A percentile compares a stretch with the other conserved stretches of the same genome.
phyloP scores from a whole-genome alignment of 2,329 filamentous ascomycete genomes.

The Penicillium concentricum region DNA sequence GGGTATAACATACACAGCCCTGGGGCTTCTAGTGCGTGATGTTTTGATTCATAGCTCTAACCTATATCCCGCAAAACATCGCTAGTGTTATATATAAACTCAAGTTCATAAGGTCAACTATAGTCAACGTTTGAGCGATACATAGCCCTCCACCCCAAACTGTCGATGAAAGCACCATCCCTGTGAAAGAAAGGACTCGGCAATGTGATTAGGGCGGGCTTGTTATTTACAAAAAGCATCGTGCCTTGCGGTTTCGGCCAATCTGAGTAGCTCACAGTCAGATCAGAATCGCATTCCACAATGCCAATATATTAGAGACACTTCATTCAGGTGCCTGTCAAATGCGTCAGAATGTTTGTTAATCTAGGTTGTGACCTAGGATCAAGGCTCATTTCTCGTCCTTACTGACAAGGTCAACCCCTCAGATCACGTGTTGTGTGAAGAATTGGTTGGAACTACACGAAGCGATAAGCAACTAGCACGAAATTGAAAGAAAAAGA shows the following conservation, averaged over 20 bases:
- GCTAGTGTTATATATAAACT: not conserved
- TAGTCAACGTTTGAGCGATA: not conserved
- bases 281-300: not conserved
- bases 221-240: not conserved
- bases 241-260: not conserved
- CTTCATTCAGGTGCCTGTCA: slow-evolving; percentile 9
- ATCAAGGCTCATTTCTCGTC: slow-evolving; percentile 4
- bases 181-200: not conserved
- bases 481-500: not conserved
- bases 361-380: slow-evolving; percentile 13
- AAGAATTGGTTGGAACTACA: not conserved
- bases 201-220: not conserved
- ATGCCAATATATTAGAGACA: not conserved
- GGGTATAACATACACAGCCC: not conserved
- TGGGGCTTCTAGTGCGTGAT: not conserved
- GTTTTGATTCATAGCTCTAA: not conserved
- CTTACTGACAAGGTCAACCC: slow-evolving; percentile 14
- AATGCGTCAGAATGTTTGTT: slow-evolving; percentile 6
- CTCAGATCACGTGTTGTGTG: slow-evolving; percentile 15
- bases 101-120: not conserved
- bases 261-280: not conserved
- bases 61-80: not conserved
- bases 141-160: no score
- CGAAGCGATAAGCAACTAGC: not conserved
- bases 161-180: no score